phyloP scores from a whole-genome alignment of 305 asterid genomes.

The Rubia balearica region DNA sequence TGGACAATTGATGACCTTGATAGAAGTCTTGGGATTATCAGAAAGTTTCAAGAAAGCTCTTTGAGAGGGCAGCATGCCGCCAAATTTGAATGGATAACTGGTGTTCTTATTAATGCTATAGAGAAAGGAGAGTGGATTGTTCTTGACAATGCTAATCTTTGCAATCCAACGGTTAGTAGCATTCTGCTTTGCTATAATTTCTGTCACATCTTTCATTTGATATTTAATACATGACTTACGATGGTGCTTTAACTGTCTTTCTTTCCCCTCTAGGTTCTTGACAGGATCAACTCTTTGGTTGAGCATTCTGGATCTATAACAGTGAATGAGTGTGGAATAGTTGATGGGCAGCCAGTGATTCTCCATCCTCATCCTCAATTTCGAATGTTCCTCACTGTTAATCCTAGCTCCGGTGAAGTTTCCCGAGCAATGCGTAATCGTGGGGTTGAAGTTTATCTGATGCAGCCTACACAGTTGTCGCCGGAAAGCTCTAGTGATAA shows the following conservation, averaged over 20 bases:
- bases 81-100: slow-evolving; percentile 97
- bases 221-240: neutral
- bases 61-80: slow-evolving; percentile 40
- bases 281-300: slow-evolving; percentile 94
- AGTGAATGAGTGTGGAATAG: slow-evolving; percentile 86
- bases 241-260: slow-evolving; percentile 10
- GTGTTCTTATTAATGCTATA: slow-evolving; percentile 78
- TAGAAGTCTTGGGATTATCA: slow-evolving; percentile 36
- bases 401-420: slow-evolving; percentile 88
- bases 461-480: slow-evolving; percentile 64
- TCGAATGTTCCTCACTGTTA: slow-evolving; percentile 90
- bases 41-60: slow-evolving; percentile 43
- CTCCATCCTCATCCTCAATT: slow-evolving; percentile 88
- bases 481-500: slow-evolving; percentile 27
- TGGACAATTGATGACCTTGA: slow-evolving; percentile 69
- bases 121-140: slow-evolving; percentile 99
- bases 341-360: slow-evolving; percentile 78
- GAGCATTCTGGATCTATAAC: slow-evolving; percentile 97
- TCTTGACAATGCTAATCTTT: slow-evolving; percentile 93
- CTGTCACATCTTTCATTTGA: neutral
- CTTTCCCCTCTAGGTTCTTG: slow-evolving; percentile 72
- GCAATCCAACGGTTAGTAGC: slow-evolving; percentile 91
- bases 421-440: slow-evolving; percentile 99
- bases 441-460: slow-evolving; percentile 84
- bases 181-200: slow-evolving; percentile 13